Evolutionary conservation across 2,329 filamentous ascomycete genomes (phyloP).

Genomic region (Onygenales sp.): DNA sequence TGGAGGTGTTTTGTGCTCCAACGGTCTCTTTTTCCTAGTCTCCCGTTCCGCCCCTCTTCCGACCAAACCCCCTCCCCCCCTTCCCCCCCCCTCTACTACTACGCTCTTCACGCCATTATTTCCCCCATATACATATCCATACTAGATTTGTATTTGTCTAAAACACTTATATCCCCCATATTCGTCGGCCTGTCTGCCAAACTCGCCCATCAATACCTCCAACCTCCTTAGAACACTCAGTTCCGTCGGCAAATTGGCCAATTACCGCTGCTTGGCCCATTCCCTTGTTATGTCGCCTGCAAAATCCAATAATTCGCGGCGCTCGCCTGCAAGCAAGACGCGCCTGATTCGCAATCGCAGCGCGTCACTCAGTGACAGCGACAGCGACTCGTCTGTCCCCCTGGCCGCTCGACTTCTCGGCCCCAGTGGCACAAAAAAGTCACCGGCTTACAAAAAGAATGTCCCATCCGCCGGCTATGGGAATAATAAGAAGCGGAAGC

Average conservation of each 20-base stretch:
- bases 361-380: not conserved
- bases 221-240: not conserved
- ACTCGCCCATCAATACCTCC: not conserved
- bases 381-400: not conserved
- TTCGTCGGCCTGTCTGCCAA: too few species aligned
- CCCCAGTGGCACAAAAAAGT: conserved; percentile 6
- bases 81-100: not conserved
- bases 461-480: conserved; percentile 15
- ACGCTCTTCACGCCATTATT: not conserved
- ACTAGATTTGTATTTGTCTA: too few species aligned
- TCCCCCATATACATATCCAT: not conserved
- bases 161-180: too few species aligned
- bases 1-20: conserved; percentile 26
- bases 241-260: not conserved
- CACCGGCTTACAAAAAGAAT: conserved; percentile 7
- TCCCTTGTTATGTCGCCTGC: not conserved
- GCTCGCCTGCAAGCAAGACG: not conserved
- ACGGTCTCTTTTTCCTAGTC: not conserved
- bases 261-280: not conserved
- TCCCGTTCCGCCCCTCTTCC: not conserved
- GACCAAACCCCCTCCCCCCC: not conserved
- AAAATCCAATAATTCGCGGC: not conserved
- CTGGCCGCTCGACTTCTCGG: conserved; percentile 9
- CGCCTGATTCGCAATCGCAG: not conserved
- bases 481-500: conserved; percentile 25